Percentiles rank a stretch among this genome's conserved stretches.
Evolutionary conservation across 441 rosid species (phyloP).

Genomic region (Euphorbia celastroides): DNA sequence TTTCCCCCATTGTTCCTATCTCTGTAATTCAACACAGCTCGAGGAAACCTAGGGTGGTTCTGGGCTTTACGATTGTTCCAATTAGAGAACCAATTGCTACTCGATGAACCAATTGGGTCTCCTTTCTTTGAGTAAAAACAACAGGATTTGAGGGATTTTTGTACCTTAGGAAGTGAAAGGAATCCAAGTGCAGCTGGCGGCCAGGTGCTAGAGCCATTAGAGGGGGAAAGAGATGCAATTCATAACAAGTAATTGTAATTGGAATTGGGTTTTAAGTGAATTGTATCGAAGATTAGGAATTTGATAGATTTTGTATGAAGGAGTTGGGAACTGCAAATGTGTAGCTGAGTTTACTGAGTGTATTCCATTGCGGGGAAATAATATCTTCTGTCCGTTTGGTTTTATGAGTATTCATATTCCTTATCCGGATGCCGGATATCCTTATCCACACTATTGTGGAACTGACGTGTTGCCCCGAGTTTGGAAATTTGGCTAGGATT

Average conservation of each 20-base stretch:
- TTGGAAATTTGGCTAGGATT: too few species aligned
- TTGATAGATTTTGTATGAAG: background rate
- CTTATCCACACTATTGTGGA: background rate
- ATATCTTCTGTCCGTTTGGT: constrained; percentile 22
- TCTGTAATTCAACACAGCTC: constrained; percentile 21
- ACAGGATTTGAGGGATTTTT: constrained; percentile 22
- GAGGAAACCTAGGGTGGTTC: constrained; percentile 20
- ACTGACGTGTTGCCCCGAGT: background rate
- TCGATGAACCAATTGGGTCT: constrained; percentile 23
- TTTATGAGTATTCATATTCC: background rate
- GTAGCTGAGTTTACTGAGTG: background rate
- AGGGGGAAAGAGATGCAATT: background rate
- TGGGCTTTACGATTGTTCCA: constrained; percentile 23
- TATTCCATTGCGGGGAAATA: constrained; percentile 33
- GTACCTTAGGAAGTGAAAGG: constrained; percentile 45
- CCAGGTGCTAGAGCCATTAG: constrained; percentile 48
- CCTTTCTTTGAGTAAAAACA: constrained; percentile 18
- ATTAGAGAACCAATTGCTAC: constrained; percentile 21
- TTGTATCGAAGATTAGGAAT: background rate
- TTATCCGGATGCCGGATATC: background rate
- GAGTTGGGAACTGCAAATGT: background rate
- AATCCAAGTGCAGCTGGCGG: constrained; percentile 50
- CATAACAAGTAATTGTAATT: constrained; percentile 2
- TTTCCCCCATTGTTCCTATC: constrained; percentile 15
- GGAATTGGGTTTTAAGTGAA: background rate